A percentile compares a stretch with the other conserved stretches of the same genome.
These are phyloP conservation scores for Pseudozyma flocculosa DNA, from an alignment of 1,284 basidiomycete species.

Conservation along the genomic window DNA sequence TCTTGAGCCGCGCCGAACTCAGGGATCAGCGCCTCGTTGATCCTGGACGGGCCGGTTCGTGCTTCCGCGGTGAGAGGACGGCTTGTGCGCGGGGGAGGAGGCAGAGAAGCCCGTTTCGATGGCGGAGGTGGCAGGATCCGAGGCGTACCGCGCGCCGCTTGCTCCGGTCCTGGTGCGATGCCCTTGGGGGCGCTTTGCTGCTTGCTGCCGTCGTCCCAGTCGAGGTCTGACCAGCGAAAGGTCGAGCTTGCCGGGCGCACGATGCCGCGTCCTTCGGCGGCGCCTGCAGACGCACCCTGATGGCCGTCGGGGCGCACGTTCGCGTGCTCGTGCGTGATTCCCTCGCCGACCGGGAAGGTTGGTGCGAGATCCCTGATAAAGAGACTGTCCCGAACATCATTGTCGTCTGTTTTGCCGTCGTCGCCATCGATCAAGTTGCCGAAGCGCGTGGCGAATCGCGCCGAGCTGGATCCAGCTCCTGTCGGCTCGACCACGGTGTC, in stretches of 20 bases:
- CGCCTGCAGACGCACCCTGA: no score
- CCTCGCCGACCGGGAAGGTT: no score
- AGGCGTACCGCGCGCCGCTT: not conserved
- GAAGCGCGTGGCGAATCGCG: no score
- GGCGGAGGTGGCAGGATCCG: not conserved
- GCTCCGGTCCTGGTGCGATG: not conserved
- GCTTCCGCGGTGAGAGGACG: not conserved
- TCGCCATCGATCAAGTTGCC: constrained; percentile 4
- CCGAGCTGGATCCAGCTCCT: no score
- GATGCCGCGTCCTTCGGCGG: no score
- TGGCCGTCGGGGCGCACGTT: no score
- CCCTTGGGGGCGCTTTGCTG: constrained; percentile 6
- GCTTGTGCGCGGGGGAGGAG: no score
- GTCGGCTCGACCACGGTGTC: no score
- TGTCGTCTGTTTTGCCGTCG: constrained; percentile 17
- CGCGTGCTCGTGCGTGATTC: no score
- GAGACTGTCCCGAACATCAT: constrained; percentile 10
- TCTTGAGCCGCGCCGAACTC: constrained; percentile 8
- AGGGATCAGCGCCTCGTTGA: constrained; percentile 9
- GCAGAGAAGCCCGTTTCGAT: not conserved
- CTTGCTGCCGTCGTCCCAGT: constrained; percentile 16
- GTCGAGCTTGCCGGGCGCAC: not conserved
- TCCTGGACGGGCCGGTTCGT: not conserved
- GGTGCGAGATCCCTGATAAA: not conserved
- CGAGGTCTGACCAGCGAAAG: not conserved